phyloP scores from a whole-genome alignment of 495 filamentous ascomycete genomes.

The Podospora tetraspora region DNA sequence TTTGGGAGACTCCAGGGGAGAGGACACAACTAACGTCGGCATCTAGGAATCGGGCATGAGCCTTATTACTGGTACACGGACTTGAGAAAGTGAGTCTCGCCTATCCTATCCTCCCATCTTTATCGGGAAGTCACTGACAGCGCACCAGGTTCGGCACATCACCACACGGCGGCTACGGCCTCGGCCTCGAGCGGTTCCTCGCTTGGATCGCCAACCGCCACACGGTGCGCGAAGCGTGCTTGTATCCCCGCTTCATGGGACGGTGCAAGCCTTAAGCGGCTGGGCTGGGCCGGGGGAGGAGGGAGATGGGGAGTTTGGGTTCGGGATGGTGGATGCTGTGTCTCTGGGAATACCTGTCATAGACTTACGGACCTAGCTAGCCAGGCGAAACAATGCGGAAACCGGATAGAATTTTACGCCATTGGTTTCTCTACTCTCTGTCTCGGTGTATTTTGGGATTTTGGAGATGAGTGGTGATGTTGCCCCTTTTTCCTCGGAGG shows the following conservation, averaged over 20 bases:
- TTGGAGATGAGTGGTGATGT: not conserved
- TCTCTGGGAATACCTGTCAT: not conserved
- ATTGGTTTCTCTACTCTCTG: no score
- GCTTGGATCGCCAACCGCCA: slow-evolving; percentile 93
- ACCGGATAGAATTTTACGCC: not conserved
- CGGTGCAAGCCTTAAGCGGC: slow-evolving; percentile 74
- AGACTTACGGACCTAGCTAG: not conserved
- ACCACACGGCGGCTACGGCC: slow-evolving; percentile 91
- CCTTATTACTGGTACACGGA: slow-evolving; percentile 99
- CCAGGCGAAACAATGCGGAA: not conserved
- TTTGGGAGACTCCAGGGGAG: not conserved
- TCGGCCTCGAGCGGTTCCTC: slow-evolving; percentile 92
- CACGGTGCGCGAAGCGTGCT: slow-evolving; percentile 80
- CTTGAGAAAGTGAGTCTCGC: slow-evolving; percentile 78
- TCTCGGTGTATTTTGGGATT: no score
- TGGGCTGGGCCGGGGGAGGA: not conserved
- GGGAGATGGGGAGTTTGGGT: slow-evolving; percentile 3
- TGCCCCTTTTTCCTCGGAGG: not conserved
- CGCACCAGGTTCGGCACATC: slow-evolving; percentile 76
- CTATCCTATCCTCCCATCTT: not conserved
- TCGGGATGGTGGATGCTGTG: not conserved
- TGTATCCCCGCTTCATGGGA: slow-evolving; percentile 93
- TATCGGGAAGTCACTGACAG: not conserved
- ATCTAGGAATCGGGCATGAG: slow-evolving; percentile 58
- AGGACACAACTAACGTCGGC: not conserved